Percentiles rank a stretch among this genome's conserved stretches.
Evolutionary conservation across 2,329 filamentous ascomycete species (phyloP).

Genomic region (Cordyceps javanica): DNA sequence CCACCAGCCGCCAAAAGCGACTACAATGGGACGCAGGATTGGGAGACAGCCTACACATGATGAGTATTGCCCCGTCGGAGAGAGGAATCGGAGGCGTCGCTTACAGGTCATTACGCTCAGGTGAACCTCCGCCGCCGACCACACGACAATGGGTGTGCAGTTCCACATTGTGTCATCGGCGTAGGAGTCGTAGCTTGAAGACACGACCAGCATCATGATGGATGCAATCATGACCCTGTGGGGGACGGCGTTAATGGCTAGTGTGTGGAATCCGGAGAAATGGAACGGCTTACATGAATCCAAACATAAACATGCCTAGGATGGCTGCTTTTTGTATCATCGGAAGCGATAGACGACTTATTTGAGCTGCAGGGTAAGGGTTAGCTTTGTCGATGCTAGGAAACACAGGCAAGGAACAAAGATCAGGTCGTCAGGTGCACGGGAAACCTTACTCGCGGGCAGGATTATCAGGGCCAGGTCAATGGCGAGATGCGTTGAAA

Average conservation of each 20-base stretch:
- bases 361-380: background rate
- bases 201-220: constrained; percentile 12
- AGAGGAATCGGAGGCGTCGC: background rate
- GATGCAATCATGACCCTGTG: constrained; percentile 11
- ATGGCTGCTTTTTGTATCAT: constrained; percentile 9
- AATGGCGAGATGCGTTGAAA: constrained; percentile 9
- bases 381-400: background rate
- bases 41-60: background rate
- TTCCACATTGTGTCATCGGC: constrained; percentile 12
- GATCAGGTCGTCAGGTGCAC: background rate
- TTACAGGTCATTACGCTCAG: constrained; percentile 13
- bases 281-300: constrained; percentile 5
- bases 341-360: constrained; percentile 2
- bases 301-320: constrained; percentile 11
- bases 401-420: too few relatives aligned
- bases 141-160: constrained; percentile 3
- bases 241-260: background rate
- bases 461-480: constrained; percentile 5
- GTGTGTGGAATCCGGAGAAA: background rate
- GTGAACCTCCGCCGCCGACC: constrained; percentile 10
- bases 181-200: constrained; percentile 9
- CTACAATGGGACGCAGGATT: background rate
- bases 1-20: constrained; percentile 8
- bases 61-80: background rate
- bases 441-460: constrained; percentile 2